A percentile compares a stretch with the other conserved stretches of the same genome.
Evolutionary conservation across 1,284 basidiomycete genomes (phyloP).

Genomic region (Entoloma clypeatum): DNA sequence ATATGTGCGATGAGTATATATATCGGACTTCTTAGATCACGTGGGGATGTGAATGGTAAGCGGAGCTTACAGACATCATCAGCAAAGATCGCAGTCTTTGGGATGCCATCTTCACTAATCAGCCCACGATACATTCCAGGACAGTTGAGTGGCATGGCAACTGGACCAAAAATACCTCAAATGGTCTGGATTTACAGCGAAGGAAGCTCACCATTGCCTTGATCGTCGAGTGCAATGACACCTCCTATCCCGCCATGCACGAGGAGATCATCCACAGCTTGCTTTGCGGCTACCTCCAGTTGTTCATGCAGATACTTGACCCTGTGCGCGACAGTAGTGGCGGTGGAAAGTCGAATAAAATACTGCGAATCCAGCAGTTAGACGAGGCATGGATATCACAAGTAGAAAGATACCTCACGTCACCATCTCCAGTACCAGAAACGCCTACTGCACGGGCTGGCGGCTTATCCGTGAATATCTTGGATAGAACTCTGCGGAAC

Average conservation of each 20-base stretch:
- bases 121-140: slow-evolving; percentile 80
- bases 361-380: slow-evolving; percentile 41
- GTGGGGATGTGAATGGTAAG: too few relatives aligned
- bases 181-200: slow-evolving; percentile 1
- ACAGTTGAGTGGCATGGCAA: slow-evolving; percentile 68
- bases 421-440: slow-evolving; percentile 81
- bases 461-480: slow-evolving; percentile 26
- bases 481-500: slow-evolving; percentile 35
- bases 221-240: slow-evolving; percentile 63
- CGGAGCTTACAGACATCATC: too few relatives aligned
- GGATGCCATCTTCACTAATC: slow-evolving; percentile 59
- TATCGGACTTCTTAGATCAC: too few relatives aligned
- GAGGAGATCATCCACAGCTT: slow-evolving; percentile 54
- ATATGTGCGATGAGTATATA: too few relatives aligned
- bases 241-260: slow-evolving; percentile 62
- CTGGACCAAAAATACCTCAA: slow-evolving; percentile 31
- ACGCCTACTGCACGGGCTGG: slow-evolving; percentile 59
- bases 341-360: slow-evolving; percentile 70
- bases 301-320: slow-evolving; percentile 60
- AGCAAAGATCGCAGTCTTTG: slow-evolving; percentile 72
- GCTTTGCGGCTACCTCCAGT: slow-evolving; percentile 49
- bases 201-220: slow-evolving; percentile 52
- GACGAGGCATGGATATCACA: slow-evolving; percentile 9
- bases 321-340: slow-evolving; percentile 60
- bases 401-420: slow-evolving; percentile 44